phyloP scores from a whole-genome alignment of 352 stramenopile species.

The Phytophthora idaei region DNA sequence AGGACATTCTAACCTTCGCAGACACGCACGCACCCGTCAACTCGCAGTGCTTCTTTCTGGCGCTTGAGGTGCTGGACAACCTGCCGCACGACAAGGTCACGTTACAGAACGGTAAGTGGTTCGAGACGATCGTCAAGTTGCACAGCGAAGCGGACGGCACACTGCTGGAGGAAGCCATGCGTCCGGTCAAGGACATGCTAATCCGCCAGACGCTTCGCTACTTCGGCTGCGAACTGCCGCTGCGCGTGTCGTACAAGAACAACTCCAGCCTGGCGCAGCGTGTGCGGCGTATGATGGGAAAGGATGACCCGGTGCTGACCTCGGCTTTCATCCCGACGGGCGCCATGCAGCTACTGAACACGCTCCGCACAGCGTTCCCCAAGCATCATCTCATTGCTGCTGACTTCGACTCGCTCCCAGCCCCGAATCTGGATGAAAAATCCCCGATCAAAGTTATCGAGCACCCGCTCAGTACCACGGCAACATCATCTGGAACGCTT shows the following conservation, averaged over 20 bases:
- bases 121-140: conserved; percentile 67
- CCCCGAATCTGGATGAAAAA: conserved; percentile 61
- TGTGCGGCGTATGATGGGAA: conserved; percentile 57
- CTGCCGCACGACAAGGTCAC: conserved; percentile 91
- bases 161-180: conserved; percentile 51
- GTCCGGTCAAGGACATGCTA: conserved; percentile 68
- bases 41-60: conserved; percentile 79
- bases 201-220: conserved; percentile 75
- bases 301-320: conserved; percentile 54
- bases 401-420: conserved; percentile 88
- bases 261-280: conserved; percentile 59
- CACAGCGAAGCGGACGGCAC: conserved; percentile 2
- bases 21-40: conserved; percentile 58
- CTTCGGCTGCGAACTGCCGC: conserved; percentile 77
- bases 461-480: conserved; percentile 69
- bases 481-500: conserved; percentile 69
- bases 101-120: conserved; percentile 79
- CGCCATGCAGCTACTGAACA: conserved; percentile 88
- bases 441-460: conserved; percentile 59
- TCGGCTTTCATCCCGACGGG: conserved; percentile 90
- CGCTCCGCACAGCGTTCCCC: conserved; percentile 75
- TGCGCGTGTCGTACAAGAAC: conserved; percentile 64
- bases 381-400: conserved; percentile 88
- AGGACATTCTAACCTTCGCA: conserved; percentile 79
- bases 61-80: conserved; percentile 92